Conservation (phyloP, 352 stramenopile species). For the Halophytophthora batemanensis region DNA sequence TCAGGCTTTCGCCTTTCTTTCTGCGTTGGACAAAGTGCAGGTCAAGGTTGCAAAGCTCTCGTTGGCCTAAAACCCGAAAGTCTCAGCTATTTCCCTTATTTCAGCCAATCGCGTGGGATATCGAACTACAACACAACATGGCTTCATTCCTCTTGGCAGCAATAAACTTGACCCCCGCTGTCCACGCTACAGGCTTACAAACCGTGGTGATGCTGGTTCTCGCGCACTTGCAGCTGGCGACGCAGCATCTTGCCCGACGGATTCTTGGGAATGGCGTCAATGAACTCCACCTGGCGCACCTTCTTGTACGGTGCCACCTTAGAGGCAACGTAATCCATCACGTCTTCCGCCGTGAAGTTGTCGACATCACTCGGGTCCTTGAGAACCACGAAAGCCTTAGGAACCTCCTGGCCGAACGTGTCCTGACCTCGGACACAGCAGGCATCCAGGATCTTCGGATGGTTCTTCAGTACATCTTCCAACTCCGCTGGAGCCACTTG, state of each 20-base stretch:
- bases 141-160: too few species aligned
- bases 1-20: too few species aligned
- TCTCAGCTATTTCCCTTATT: too few species aligned
- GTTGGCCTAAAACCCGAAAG: too few species aligned
- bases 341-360: conserved; percentile 52
- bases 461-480: conserved; percentile 86
- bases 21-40: too few species aligned
- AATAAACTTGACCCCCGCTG: too few species aligned
- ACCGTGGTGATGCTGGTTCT: conserved; percentile 32
- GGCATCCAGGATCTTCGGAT: conserved; percentile 78
- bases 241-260: conserved; percentile 90
- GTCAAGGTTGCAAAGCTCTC: too few species aligned
- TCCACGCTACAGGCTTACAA: too few species aligned
- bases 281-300: conserved; percentile 85
- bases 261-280: conserved; percentile 83
- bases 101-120: too few species aligned
- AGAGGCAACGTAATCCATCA: conserved; percentile 83
- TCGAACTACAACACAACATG: too few species aligned
- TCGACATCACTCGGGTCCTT: conserved; percentile 36
- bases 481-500: conserved; percentile 91
- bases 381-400: conserved; percentile 88
- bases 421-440: conserved; percentile 65
- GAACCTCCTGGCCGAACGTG: conserved; percentile 79
- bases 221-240: conserved; percentile 58
- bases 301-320: conserved; percentile 88